Conservation (phyloP, 345 rosid genomes). For the Euphorbia peplus region DNA sequence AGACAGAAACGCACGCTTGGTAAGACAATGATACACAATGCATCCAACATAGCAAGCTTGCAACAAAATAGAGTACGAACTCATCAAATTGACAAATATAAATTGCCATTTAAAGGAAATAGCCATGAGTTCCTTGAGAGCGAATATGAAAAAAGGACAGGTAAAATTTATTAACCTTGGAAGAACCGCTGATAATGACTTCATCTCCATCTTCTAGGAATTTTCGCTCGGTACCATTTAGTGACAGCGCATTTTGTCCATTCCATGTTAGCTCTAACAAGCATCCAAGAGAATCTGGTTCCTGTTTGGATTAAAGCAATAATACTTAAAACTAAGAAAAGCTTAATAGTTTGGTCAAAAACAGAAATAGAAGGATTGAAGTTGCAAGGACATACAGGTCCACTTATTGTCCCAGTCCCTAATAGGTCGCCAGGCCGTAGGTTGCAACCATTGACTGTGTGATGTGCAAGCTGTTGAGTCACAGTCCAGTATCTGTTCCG, state of each 20-base stretch:
- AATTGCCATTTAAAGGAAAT: neutral
- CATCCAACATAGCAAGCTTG: neutral
- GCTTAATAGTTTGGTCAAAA: neutral
- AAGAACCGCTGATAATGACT: constrained; percentile 67
- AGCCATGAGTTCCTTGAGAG: neutral
- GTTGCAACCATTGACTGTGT: constrained; percentile 94
- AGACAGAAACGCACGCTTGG: neutral
- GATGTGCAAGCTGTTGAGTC: constrained; percentile 95
- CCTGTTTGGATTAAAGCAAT: constrained; percentile 39
- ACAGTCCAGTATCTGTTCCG: constrained; percentile 82
- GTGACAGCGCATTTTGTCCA: constrained; percentile 69
- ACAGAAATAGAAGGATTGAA: neutral
- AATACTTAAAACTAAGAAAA: neutral
- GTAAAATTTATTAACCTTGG: constrained; percentile 51
- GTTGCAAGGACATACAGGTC: constrained; percentile 53
- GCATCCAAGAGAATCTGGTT: constrained; percentile 84
- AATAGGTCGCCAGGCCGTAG: constrained; percentile 92
- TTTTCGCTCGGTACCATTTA: constrained; percentile 57
- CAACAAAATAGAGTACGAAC: neutral
- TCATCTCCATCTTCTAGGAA: constrained; percentile 96
- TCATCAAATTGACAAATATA: neutral
- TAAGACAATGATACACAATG: neutral
- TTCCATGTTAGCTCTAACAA: constrained; percentile 94
- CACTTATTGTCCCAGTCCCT: constrained; percentile 95
- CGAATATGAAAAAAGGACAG: neutral